Evolutionary conservation across 1,284 basidiomycete species (phyloP).

Genomic region (Ceratobasidium sp.): DNA sequence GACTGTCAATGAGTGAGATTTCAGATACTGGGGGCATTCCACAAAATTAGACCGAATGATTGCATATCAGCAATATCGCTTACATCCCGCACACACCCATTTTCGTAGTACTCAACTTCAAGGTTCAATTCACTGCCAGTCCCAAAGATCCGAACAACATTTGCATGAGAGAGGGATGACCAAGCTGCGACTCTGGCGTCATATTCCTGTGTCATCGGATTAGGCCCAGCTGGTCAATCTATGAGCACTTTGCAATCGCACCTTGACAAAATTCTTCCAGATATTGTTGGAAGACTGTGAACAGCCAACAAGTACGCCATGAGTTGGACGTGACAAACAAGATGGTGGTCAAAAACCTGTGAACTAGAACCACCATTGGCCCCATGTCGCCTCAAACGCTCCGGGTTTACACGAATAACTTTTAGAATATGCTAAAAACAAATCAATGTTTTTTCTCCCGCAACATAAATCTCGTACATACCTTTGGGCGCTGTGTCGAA

Average conservation of each 20-base stretch:
- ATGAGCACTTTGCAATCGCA: not conserved
- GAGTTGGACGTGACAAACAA: not conserved
- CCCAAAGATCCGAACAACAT: slow-evolving; percentile 5
- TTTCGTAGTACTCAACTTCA: not conserved
- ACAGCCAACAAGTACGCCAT: not conserved
- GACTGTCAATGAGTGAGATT: not conserved
- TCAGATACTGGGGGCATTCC: not conserved
- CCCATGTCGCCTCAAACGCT: not conserved
- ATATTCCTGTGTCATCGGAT: slow-evolving; percentile 2
- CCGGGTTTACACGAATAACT: not conserved
- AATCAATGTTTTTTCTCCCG: no score
- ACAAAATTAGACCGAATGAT: not conserved
- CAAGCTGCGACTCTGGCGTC: not conserved
- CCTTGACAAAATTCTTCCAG: not conserved
- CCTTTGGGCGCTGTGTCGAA: not conserved
- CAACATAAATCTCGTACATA: not conserved
- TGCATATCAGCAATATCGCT: not conserved
- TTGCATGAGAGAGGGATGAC: not conserved
- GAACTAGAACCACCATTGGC: not conserved
- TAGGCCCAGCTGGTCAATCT: not conserved
- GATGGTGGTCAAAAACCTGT: not conserved
- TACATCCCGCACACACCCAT: slow-evolving; percentile 8
- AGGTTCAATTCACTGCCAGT: not conserved
- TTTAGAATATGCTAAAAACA: not conserved
- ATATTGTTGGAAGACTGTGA: not conserved